phyloP scores from a whole-genome alignment of 306 rosid genomes.

The Cajanus cajan region DNA sequence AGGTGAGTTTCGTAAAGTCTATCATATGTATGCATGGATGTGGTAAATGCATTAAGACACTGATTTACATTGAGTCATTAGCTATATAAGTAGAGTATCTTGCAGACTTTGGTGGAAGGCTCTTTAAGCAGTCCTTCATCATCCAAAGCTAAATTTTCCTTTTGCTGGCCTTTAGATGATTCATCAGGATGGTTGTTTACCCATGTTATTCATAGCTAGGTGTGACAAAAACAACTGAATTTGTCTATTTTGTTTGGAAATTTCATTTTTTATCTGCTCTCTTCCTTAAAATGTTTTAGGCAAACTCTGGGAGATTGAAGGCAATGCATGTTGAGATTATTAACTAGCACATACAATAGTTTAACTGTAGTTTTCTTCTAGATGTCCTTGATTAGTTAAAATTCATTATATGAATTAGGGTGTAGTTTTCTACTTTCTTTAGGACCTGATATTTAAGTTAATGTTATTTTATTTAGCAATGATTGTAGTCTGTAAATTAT shows the following conservation, averaged over 20 bases:
- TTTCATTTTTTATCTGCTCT: not conserved
- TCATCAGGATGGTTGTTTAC: not conserved
- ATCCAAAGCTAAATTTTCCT: not conserved
- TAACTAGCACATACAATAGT: not conserved
- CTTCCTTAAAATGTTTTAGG: constrained; percentile 16
- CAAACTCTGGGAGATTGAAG: constrained; percentile 2
- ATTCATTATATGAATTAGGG: constrained; percentile 7
- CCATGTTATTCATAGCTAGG: not conserved
- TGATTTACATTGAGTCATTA: constrained; percentile 1
- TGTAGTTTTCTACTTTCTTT: not conserved
- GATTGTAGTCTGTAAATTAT: not conserved
- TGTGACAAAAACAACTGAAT: not conserved
- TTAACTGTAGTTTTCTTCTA: not conserved
- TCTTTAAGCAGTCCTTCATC: constrained; percentile 3
- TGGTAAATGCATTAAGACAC: not conserved
- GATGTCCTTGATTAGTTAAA: not conserved
- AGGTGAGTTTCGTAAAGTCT: constrained; percentile 55
- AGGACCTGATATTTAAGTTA: not conserved
- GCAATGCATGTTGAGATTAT: not conserved
- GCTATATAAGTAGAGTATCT: not conserved
- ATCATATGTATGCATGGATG: not conserved
- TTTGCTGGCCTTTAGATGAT: constrained; percentile 1
- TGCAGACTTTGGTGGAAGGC: not conserved
- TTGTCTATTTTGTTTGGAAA: not conserved
- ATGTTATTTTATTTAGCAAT: not conserved